Conservation (phyloP, 768 basidiomycete species). For the Clathrus columnatus region DNA sequence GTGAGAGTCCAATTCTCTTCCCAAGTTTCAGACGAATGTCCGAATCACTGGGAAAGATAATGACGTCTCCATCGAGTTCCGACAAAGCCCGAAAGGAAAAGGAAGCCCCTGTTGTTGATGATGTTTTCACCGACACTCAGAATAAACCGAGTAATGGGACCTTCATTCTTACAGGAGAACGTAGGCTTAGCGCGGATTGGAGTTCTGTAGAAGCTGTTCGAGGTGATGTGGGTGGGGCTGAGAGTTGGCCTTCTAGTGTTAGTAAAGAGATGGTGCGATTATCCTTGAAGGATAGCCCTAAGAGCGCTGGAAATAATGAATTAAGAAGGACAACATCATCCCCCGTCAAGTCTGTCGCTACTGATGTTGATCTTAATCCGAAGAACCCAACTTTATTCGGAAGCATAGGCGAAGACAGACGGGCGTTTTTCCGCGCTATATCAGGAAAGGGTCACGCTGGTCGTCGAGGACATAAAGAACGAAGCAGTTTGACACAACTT, state of each 20-base stretch:
- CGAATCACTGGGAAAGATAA: not conserved
- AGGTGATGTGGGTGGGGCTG: conserved; percentile 23
- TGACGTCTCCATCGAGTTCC: conserved; percentile 12
- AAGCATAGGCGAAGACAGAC: conserved; percentile 5
- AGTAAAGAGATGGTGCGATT: conserved; percentile 47
- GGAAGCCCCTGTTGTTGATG: conserved; percentile 20
- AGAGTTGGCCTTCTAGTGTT: conserved; percentile 50
- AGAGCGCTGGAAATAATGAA: not conserved
- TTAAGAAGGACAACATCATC: not conserved
- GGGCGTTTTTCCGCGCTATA: conserved; percentile 1
- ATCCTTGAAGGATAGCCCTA: conserved; percentile 28
- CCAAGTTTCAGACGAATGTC: conserved; percentile 2
- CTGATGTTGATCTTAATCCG: not conserved
- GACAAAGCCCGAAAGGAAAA: conserved; percentile 8
- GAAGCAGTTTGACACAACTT: not conserved
- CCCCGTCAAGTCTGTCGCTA: not conserved
- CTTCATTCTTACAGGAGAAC: conserved; percentile 20
- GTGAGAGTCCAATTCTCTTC: not conserved
- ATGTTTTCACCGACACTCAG: conserved; percentile 16
- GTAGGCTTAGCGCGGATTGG: conserved; percentile 47
- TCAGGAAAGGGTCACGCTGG: too few relatives aligned
- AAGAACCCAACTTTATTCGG: conserved; percentile 9
- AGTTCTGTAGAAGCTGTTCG: conserved; percentile 39
- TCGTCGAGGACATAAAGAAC: not conserved
- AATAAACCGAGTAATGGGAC: not conserved